Evolutionary conservation across 495 filamentous ascomycete species (phyloP), one percentile per base, ranked within the genome.

Genomic region (Annulohypoxylon maeteangense): DNA sequence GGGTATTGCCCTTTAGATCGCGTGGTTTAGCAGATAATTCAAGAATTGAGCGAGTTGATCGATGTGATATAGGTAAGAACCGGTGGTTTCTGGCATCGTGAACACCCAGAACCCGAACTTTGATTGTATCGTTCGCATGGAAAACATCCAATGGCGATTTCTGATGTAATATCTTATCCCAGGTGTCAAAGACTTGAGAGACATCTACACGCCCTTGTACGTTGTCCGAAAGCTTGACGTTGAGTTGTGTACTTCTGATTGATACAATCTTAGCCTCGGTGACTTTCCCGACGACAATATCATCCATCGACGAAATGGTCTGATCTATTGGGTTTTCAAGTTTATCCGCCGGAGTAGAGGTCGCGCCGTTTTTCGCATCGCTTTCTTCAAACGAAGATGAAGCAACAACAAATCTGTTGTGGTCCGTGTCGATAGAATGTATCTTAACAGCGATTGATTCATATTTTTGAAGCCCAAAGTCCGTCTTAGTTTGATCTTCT

Each of bases 41-140:
- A 62, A 93, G 94, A 4, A 97, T 91, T 0, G 92, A 87, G 59
- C 92, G 93, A 56, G 88, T 89, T 38, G 86, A 86, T 58, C 93
- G 87, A 79, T 98, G 94, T 48, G 89, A 89, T 74, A 99, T 95
- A 20, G 95, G 93, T 40, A 99, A 87, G 81, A 95, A 99, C 38
- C 91, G 90, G 78, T 97, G 92, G 71, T 92, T 97, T 65, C 90
- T 89, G 42, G 93, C 91, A 82, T 98, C 93, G 75, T 98, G 94
- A 31, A 97, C 82, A 58, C 95, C 95, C 20, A 98, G 78, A 44
- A 99, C 87, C 57, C 90, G 89, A 29, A 94, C 95, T 10, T 84
- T 79, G 7, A 98, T 76, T 57, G 90, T 79, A 65, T 92, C 87
- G 68, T 93, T 91, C 27, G 84, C 78, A 45, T 88, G 87, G 81